These are phyloP conservation scores for Diaporthe capsici DNA, from an alignment of 2,329 filamentous ascomycete species.

Conservation along the genomic window DNA sequence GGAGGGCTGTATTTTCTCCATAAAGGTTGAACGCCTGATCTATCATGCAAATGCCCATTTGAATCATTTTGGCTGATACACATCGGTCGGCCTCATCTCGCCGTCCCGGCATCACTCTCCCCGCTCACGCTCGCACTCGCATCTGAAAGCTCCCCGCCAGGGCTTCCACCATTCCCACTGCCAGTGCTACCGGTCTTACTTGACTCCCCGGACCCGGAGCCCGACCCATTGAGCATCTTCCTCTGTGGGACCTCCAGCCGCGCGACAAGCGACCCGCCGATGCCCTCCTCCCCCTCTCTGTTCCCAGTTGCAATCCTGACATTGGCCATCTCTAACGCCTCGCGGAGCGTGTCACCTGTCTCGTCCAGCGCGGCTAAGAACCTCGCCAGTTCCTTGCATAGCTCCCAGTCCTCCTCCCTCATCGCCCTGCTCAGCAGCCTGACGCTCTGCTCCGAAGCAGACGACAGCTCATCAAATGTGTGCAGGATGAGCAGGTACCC, in stretches of 20 bases:
- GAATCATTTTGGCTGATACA: not conserved
- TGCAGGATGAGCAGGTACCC: slow-evolving; percentile 97
- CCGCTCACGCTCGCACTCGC: slow-evolving; percentile 31
- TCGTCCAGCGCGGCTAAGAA: slow-evolving; percentile 95
- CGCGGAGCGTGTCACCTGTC: slow-evolving; percentile 82
- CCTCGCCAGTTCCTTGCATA: slow-evolving; percentile 95
- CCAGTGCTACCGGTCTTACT: slow-evolving; percentile 37
- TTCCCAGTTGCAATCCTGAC: slow-evolving; percentile 50
- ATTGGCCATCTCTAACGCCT: slow-evolving; percentile 77
- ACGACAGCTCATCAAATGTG: slow-evolving; percentile 78
- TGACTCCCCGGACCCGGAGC: slow-evolving; percentile 26
- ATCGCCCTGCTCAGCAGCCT: slow-evolving; percentile 86
- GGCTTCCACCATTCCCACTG: slow-evolving; percentile 11
- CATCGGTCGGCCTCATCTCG: slow-evolving; percentile 10
- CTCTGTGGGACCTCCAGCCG: slow-evolving; percentile 49
- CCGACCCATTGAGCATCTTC: slow-evolving; percentile 38
- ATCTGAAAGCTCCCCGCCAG: slow-evolving; percentile 1
- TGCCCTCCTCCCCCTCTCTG: slow-evolving; percentile 52
- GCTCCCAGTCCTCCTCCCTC: slow-evolving; percentile 89
- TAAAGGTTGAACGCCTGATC: not conserved
- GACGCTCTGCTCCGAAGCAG: slow-evolving; percentile 83
- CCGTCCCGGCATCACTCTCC: slow-evolving; percentile 34
- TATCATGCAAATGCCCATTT: slow-evolving; percentile 27
- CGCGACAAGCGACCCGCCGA: slow-evolving; percentile 49
- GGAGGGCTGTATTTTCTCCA: not conserved